phyloP scores from a whole-genome alignment of 2,329 filamentous ascomycete genomes.

The Mycosphaerelloides madeirae region DNA sequence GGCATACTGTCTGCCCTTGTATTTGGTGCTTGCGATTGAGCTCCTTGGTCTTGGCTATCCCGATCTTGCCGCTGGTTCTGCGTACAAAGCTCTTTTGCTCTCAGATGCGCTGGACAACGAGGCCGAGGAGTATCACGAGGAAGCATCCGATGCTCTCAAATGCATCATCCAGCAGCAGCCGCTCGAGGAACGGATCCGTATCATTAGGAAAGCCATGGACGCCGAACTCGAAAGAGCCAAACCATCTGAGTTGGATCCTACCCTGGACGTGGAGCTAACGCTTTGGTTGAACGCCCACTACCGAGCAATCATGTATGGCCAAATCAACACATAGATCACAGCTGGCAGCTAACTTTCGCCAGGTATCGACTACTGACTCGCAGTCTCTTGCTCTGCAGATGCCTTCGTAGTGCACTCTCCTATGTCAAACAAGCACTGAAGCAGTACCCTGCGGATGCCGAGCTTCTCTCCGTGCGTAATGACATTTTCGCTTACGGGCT shows the following conservation, averaged over 20 bases:
- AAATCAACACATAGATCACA: constrained; percentile 6
- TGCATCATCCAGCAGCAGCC: constrained; percentile 21
- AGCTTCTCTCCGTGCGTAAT: constrained; percentile 51
- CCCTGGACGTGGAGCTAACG: constrained; percentile 24
- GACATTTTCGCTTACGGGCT: constrained; percentile 41
- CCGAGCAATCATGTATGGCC: constrained; percentile 18
- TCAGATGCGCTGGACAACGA: constrained; percentile 76
- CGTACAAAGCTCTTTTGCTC: constrained; percentile 83
- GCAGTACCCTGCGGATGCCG: constrained; percentile 51
- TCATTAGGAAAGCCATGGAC: constrained; percentile 25
- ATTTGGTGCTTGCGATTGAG: constrained; percentile 59
- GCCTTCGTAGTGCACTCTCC: constrained; percentile 59
- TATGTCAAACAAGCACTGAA: constrained; percentile 61
- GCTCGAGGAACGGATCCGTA: constrained; percentile 36
- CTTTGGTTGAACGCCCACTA: constrained; percentile 47
- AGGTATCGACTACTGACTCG: constrained; percentile 34
- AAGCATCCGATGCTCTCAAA: constrained; percentile 50
- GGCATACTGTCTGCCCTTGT: constrained; percentile 22
- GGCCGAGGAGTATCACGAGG: constrained; percentile 75
- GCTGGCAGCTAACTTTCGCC: too few species aligned
- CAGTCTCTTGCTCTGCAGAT: constrained; percentile 57
- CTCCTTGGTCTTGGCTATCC: constrained; percentile 76
- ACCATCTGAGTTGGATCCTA: constrained; percentile 17
- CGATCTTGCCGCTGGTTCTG: constrained; percentile 83
- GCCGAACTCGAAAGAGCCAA: constrained; percentile 13